phyloP scores from a whole-genome alignment of 805 yeast species.

The Lipomyces yamadae region DNA sequence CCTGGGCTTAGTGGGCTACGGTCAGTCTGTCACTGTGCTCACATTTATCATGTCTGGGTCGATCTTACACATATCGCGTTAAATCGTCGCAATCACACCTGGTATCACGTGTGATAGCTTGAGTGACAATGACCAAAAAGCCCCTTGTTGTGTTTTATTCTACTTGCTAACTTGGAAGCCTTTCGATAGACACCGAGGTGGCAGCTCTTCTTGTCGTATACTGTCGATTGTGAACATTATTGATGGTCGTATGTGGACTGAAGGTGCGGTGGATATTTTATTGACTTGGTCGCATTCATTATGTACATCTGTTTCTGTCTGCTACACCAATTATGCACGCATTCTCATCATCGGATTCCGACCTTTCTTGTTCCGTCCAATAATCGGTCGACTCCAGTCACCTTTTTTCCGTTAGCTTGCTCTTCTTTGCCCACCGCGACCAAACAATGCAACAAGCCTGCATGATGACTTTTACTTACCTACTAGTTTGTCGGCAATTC shows the following conservation, averaged over 20 bases:
- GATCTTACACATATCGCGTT: too few relatives aligned
- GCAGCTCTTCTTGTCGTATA: neutral
- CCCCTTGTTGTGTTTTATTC: neutral
- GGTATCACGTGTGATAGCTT: too few relatives aligned
- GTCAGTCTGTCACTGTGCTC: too few relatives aligned
- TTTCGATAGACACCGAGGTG: neutral
- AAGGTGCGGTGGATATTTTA: too few relatives aligned
- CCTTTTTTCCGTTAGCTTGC: slow-evolving; percentile 49
- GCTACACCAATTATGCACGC: neutral
- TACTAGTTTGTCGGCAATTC: slow-evolving; percentile 85
- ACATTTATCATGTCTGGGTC: too few relatives aligned
- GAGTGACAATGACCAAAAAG: too few relatives aligned
- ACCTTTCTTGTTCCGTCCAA: slow-evolving; percentile 45
- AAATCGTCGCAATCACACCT: too few relatives aligned
- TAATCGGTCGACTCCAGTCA: slow-evolving; percentile 98
- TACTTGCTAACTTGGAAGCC: neutral
- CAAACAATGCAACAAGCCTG: neutral
- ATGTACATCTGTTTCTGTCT: too few relatives aligned
- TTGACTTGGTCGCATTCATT: too few relatives aligned
- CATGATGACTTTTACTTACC: slow-evolving; percentile 12
- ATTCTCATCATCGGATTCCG: slow-evolving; percentile 12
- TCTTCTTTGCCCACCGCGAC: neutral
- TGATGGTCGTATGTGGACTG: too few relatives aligned
- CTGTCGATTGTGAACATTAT: too few relatives aligned
- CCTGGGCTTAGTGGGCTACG: too few relatives aligned